Base-by-base conservation (phyloP, 1,284 basidiomycete species). In the Kalmanozyma brasiliensis region DNA sequence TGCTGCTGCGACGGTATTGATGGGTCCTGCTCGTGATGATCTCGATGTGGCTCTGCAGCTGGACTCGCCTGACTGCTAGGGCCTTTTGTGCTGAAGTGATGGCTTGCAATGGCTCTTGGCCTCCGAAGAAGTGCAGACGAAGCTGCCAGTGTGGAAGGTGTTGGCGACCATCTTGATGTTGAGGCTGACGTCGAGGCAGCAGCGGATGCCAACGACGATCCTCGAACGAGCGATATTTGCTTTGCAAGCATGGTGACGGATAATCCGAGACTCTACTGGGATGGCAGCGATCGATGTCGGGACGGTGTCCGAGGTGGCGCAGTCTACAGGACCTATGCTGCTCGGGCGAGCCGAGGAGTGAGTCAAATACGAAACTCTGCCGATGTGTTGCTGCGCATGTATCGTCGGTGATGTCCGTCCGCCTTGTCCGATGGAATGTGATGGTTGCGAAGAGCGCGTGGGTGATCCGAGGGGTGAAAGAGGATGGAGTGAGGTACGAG, bases 1-100 rank as follows among this genome's bases (percentile, higher is more conserved):
- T 23, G 41, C 17, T 44, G 44, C 34, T 47, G 45, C 24, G 46
- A 9, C 16, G 49, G 32, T 35, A 55, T 26, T 32, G 57, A 43
- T 40, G 56, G 16, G 26, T 49, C 43, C 16, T 49, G 55, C 6
- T 65, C 51, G 13, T 66, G 68, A 4, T 45, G 49, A 6, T 72
- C 57, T n/a, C 43, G 51, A 35, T 56, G 68, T 23, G 47, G 47
- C 41, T 59, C 58, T 22, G 58, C 58, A 32, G 58, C 58, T 10
- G 68, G 64, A 29, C 59, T 66, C 16, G 66, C 66, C 23, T 69
- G 66, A 11, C 60, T 59, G 19, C 24, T 37, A 19, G 53, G 51
- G 13, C 48, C 46, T 29, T 61, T 55, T 37, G 64, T 61, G 45
- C 58, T 67, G 46, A 67, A 67, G 20, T 24, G 1, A 10, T 32